Conservation (phyloP, 495 filamentous ascomycete species). For the Amorphotheca resinae region DNA sequence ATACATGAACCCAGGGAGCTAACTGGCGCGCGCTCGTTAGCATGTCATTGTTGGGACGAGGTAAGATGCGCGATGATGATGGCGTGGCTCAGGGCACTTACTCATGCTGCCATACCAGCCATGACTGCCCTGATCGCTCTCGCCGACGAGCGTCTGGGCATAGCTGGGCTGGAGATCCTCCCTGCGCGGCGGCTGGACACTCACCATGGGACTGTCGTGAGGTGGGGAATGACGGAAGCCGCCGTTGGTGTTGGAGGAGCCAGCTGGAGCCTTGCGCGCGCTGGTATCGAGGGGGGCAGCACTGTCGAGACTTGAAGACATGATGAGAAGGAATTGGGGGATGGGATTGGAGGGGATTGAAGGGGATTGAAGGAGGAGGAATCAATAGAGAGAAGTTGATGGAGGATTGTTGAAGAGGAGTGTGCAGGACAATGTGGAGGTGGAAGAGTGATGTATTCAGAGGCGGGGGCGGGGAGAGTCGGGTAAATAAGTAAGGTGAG, state of each 20-base stretch:
- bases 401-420: no score
- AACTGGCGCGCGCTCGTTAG: conserved; percentile 46
- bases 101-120: conserved; percentile 90
- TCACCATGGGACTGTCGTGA: conserved; percentile 39
- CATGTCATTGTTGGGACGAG: no score
- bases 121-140: conserved; percentile 56
- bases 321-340: conserved; percentile 5
- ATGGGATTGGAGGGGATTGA: neutral
- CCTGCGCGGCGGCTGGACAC: conserved; percentile 66
- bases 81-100: conserved; percentile 28
- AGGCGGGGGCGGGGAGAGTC: no score
- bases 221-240: conserved; percentile 12
- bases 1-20: conserved; percentile 63
- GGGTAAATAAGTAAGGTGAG: no score
- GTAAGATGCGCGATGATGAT: no score
- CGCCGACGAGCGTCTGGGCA: conserved; percentile 59
- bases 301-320: conserved; percentile 13
- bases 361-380: neutral
- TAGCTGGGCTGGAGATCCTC: conserved; percentile 87
- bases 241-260: conserved; percentile 8
- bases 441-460: no score
- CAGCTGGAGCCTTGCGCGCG: neutral
- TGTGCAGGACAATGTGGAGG: no score
- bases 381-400: no score
- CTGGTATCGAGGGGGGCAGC: conserved; percentile 5